Conservation (phyloP, 768 basidiomycete genomes). For the Gloeophyllum trabeum region DNA sequence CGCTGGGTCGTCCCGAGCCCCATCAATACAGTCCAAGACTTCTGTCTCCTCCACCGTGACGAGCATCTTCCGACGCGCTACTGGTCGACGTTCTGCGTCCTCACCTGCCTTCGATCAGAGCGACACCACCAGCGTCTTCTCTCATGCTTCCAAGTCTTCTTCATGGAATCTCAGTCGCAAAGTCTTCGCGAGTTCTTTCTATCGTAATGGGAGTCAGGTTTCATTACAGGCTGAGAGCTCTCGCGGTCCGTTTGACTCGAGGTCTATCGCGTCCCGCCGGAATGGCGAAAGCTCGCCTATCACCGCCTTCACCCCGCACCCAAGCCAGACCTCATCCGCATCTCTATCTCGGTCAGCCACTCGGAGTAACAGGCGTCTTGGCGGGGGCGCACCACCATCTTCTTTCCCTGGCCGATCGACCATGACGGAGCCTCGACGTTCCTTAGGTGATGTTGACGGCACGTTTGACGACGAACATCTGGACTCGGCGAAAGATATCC, state of each 20-base stretch:
- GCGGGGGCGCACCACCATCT: slow-evolving; percentile 16
- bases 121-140: slow-evolving; percentile 18
- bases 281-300: too few relatives aligned
- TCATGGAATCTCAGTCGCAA: slow-evolving; percentile 9
- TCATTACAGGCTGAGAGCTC: slow-evolving; percentile 35
- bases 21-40: slow-evolving; percentile 21
- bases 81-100: neutral
- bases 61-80: neutral
- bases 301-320: too few relatives aligned
- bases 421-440: slow-evolving; percentile 6
- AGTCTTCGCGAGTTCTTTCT: slow-evolving; percentile 23
- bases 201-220: slow-evolving; percentile 39
- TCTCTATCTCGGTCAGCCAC: slow-evolving; percentile 24
- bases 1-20: slow-evolving; percentile 12
- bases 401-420: slow-evolving; percentile 15
- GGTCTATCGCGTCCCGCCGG: neutral
- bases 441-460: slow-evolving; percentile 19
- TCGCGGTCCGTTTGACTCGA: slow-evolving; percentile 12
- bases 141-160: slow-evolving; percentile 9
- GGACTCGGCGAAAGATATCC: slow-evolving; percentile 52
- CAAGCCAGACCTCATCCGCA: slow-evolving; percentile 11
- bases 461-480: slow-evolving; percentile 45
- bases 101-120: slow-evolving; percentile 9
- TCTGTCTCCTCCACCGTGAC: slow-evolving; percentile 20
- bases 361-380: slow-evolving; percentile 8